Evolutionary conservation across 306 rosid genomes (phyloP).

Genomic region (Gleditsia sinensis): DNA sequence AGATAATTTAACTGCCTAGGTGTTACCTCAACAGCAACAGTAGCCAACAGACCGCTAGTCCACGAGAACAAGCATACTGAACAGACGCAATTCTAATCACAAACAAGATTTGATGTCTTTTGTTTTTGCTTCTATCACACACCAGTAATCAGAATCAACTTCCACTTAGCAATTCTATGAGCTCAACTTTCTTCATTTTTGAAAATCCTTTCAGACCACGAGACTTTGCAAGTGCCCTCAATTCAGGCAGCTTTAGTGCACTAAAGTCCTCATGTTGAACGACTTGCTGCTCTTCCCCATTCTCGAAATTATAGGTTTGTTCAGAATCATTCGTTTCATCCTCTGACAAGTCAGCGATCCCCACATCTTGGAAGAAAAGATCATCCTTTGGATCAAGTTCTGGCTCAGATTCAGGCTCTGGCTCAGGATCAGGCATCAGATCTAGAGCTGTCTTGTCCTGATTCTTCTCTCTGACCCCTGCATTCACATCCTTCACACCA

Average conservation of each 20-base stretch:
- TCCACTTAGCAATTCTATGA: conserved; percentile 62
- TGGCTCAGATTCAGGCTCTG: background rate
- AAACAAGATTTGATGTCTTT: background rate
- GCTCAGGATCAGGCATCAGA: conserved; percentile 45
- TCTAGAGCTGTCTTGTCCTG: conserved; percentile 35
- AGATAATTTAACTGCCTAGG: background rate
- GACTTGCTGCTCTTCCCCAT: conserved; percentile 35
- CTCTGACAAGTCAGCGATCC: conserved; percentile 51
- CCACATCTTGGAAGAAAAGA: conserved; percentile 44
- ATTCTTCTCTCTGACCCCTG: conserved; percentile 37
- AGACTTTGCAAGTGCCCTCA: conserved; percentile 84
- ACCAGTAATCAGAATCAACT: conserved; percentile 34
- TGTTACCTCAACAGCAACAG: too few relatives aligned
- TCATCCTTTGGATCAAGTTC: conserved; percentile 50
- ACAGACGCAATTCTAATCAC: background rate
- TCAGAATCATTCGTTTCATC: conserved; percentile 52
- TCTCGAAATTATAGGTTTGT: conserved; percentile 40
- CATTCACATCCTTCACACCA: conserved; percentile 38
- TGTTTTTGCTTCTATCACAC: conserved; percentile 19
- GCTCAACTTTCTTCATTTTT: conserved; percentile 85
- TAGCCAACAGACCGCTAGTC: background rate
- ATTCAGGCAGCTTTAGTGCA: conserved; percentile 69
- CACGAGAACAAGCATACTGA: background rate
- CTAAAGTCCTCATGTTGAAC: conserved; percentile 57
- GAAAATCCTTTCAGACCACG: conserved; percentile 84